These are phyloP conservation scores for Penicillium subrubescens DNA, from an alignment of 495 filamentous ascomycete species.

Conservation along the genomic window DNA sequence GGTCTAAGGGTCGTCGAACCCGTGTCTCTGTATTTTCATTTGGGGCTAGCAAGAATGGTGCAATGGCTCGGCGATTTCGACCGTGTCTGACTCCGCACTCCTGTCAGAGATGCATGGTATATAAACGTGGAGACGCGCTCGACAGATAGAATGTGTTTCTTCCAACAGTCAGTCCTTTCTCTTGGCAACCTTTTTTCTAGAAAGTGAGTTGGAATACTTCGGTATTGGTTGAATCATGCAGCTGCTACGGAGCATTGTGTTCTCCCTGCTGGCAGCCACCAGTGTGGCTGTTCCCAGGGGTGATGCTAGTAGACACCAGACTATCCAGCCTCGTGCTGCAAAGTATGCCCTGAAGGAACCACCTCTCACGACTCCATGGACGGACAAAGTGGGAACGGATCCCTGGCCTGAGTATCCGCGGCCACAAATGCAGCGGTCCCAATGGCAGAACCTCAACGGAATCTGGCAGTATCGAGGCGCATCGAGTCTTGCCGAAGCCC, in stretches of 20 bases:
- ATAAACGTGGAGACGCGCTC: conserved; percentile 16
- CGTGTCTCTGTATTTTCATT: conserved; percentile 3
- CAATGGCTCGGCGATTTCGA: conserved; percentile 8
- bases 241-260: conserved; percentile 13
- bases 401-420: conserved; percentile 72
- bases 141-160: not conserved
- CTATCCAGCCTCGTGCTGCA: conserved; percentile 18
- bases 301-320: not conserved
- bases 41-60: conserved; percentile 6
- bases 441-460: conserved; percentile 67
- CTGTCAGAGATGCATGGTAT: not conserved
- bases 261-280: conserved; percentile 20
- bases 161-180: not conserved
- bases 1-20: conserved; percentile 12
- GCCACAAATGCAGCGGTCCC: conserved; percentile 57
- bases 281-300: conserved; percentile 19
- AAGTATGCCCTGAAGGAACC: conserved; percentile 34
- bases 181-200: not conserved
- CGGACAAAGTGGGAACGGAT: conserved; percentile 58
- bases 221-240: conserved; percentile 16
- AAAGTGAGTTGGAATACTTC: not conserved
- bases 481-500: conserved; percentile 36
- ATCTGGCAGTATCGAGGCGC: conserved; percentile 65
- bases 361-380: conserved; percentile 65
- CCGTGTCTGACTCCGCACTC: not conserved